A percentile compares a stretch with the other conserved stretches of the same genome.
Evolutionary conservation across 164 flowering plant genomes (phyloP).

Genomic region (Dillenia suffruticosa): DNA sequence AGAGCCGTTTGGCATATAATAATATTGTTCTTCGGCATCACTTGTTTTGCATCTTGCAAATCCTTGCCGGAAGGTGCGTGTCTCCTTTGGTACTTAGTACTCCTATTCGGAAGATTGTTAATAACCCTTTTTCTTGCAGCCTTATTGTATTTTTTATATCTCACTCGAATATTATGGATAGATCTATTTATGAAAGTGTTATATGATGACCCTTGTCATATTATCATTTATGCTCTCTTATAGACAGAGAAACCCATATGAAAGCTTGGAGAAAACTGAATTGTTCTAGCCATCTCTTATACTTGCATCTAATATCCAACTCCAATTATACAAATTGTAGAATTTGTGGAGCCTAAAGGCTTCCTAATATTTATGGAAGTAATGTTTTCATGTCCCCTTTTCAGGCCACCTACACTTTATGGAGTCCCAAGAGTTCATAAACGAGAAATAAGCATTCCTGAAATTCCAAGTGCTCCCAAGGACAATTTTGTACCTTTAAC

Average conservation of each 20-base stretch:
- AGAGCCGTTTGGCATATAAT: constrained; percentile 68
- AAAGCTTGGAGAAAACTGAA: too few relatives aligned
- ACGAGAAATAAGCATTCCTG: constrained; percentile 34
- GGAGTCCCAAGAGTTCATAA: constrained; percentile 69
- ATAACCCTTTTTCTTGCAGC: background rate
- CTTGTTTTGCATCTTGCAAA: constrained; percentile 83
- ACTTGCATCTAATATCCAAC: too few relatives aligned
- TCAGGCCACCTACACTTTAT: constrained; percentile 81
- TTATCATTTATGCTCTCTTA: too few relatives aligned
- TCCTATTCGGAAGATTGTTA: constrained; percentile 6
- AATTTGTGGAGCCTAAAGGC: too few relatives aligned
- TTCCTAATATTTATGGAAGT: too few relatives aligned
- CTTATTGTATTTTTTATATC: background rate
- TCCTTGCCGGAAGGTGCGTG: constrained; percentile 66
- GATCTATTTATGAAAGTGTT: too few relatives aligned
- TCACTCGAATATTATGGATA: too few relatives aligned
- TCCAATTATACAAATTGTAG: too few relatives aligned
- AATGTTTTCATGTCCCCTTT: constrained; percentile 2
- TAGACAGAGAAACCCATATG: too few relatives aligned
- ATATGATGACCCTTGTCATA: too few relatives aligned
- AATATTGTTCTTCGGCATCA: constrained; percentile 86
- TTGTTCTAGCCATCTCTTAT: too few relatives aligned
- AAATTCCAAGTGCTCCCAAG: constrained; percentile 43
- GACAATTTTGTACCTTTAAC: constrained; percentile 36
- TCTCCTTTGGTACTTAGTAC: too few relatives aligned